A percentile compares a stretch with the other conserved stretches of the same genome.
Conservation (phyloP, 225 moss, liverwort and hornwort genomes). For the Straminergon stramineum region DNA sequence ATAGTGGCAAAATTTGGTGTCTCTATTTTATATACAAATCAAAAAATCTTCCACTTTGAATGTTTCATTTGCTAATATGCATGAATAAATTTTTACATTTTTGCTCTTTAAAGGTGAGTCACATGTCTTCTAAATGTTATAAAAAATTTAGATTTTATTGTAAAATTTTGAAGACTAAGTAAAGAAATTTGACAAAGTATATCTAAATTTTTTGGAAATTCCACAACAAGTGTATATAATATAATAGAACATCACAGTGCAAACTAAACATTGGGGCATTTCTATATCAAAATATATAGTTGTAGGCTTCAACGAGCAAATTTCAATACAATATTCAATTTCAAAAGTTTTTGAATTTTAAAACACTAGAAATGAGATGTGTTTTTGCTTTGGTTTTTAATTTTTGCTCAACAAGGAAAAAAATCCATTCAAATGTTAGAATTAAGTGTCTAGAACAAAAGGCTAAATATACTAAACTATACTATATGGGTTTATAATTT, state of each 20-base stretch:
- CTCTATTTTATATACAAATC: background rate
- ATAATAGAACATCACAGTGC: background rate
- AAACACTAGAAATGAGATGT: background rate
- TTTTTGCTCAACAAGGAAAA: background rate
- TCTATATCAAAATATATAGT: background rate
- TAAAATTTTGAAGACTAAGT: background rate
- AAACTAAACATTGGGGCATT: background rate
- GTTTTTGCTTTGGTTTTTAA: rapidly evolving
- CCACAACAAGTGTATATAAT: no score
- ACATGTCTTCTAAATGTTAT: background rate
- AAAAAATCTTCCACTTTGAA: background rate
- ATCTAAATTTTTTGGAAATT: background rate
- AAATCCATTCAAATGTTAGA: background rate
- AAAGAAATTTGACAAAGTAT: background rate
- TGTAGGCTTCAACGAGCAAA: no score
- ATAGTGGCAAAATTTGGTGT: rapidly evolving
- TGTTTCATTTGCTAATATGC: background rate
- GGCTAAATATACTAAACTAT: background rate
- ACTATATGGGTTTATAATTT: background rate
- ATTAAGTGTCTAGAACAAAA: background rate
- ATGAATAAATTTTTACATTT: background rate
- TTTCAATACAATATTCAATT: background rate
- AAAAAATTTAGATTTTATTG: background rate
- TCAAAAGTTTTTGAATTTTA: background rate
- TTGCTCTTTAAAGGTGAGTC: background rate